Evolutionary conservation across 352 stramenopile species (phyloP).

Genomic region (Thalassiosira mediterranea): DNA sequence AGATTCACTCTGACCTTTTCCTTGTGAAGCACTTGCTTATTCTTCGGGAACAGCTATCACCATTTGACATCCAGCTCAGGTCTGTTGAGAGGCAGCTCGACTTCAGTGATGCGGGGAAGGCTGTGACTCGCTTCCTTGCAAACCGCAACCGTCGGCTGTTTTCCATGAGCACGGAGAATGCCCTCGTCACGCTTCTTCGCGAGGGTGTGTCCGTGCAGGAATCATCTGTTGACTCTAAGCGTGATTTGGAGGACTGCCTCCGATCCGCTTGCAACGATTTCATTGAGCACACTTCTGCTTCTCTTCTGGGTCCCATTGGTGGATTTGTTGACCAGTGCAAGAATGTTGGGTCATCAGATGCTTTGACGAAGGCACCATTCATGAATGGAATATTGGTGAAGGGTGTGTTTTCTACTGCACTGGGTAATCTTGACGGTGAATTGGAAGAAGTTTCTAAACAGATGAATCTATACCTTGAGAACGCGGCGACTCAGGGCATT

Average conservation of each 20-base stretch:
- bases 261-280: conserved; percentile 81
- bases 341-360: conserved; percentile 32
- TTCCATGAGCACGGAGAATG: conserved; percentile 83
- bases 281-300: conserved; percentile 78
- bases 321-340: conserved; percentile 65
- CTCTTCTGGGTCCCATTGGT: conserved; percentile 57
- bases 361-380: conserved; percentile 43
- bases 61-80: conserved; percentile 83
- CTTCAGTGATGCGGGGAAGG: conserved; percentile 80
- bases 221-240: conserved; percentile 80
- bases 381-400: conserved; percentile 63
- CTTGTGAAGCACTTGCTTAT: conserved; percentile 82
- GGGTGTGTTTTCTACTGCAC: conserved; percentile 46
- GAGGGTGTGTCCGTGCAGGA: conserved; percentile 82
- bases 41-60: conserved; percentile 81
- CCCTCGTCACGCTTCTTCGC: conserved; percentile 76
- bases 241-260: conserved; percentile 82
- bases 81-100: conserved; percentile 81
- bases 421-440: conserved; percentile 55
- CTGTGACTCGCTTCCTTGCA: conserved; percentile 78
- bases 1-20: conserved; percentile 81
- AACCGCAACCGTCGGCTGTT: conserved; percentile 82
- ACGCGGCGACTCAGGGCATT: conserved; percentile 76
- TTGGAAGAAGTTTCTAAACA: conserved; percentile 59
- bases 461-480: conserved; percentile 82